A percentile compares a stretch with the other conserved stretches of the same genome.
Conservation (phyloP, 352 stramenopile species). For the Globisporangium parvum region DNA sequence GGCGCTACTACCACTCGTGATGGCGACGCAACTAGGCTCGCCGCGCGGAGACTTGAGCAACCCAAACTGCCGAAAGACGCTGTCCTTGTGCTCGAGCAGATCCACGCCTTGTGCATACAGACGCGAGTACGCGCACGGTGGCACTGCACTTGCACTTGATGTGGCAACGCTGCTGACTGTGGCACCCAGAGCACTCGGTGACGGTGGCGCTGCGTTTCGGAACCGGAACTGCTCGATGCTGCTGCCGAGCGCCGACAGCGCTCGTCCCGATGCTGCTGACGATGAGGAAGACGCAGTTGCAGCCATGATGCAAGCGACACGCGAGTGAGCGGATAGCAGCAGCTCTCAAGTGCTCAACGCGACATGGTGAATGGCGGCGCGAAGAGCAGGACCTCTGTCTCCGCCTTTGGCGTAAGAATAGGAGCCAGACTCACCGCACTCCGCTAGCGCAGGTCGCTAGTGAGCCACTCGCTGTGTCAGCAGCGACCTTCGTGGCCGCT, state of each 20-base stretch:
- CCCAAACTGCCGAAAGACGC: conserved; percentile 54
- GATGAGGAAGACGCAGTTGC: not conserved
- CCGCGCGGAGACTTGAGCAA: conserved; percentile 17
- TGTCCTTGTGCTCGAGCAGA: conserved; percentile 50
- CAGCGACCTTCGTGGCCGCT: too few relatives aligned
- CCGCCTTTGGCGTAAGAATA: too few relatives aligned
- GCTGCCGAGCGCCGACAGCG: not conserved
- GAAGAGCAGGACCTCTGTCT: too few relatives aligned
- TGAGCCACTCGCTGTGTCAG: too few relatives aligned
- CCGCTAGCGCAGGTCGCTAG: too few relatives aligned
- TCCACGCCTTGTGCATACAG: conserved; percentile 56
- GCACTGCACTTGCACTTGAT: not conserved
- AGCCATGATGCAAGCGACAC: not conserved
- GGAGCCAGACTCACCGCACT: too few relatives aligned
- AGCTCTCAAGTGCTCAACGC: too few relatives aligned
- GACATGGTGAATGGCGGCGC: not conserved
- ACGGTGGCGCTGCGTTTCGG: not conserved
- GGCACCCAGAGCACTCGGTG: not conserved
- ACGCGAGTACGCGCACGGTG: conserved; percentile 30
- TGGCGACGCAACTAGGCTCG: not conserved
- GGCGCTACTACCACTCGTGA: not conserved
- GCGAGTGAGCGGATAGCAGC: too few relatives aligned
- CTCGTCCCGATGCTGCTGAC: too few relatives aligned
- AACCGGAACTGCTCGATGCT: conserved; percentile 9
- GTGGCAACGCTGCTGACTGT: not conserved